Percentiles rank a stretch among this genome's conserved stretches.
Evolutionary conservation across 192 early-diverging fungal species (phyloP).

Genomic region (Coemansia asiatica): DNA sequence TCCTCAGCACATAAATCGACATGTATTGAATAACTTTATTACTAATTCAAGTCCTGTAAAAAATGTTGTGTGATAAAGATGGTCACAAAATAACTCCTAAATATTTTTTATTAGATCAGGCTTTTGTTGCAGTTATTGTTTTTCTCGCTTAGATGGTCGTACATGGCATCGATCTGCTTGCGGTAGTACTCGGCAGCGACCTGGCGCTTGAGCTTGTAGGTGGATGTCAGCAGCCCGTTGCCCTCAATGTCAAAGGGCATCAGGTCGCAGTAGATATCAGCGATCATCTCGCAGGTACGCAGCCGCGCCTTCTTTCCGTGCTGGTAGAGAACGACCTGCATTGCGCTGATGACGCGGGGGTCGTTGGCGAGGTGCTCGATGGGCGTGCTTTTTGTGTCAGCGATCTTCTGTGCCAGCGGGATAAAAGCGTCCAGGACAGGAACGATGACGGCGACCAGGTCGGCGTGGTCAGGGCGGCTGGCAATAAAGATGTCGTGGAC

Average conservation of each 20-base stretch:
- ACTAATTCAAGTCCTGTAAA: no score
- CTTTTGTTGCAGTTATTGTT: neutral
- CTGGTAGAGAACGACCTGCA: constrained; percentile 61
- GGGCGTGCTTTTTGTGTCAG: constrained; percentile 15
- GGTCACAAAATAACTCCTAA: neutral
- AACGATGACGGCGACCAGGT: constrained; percentile 83
- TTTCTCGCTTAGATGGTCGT: constrained; percentile 34
- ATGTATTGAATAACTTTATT: no score
- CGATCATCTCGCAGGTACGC: constrained; percentile 82
- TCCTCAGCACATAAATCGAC: no score
- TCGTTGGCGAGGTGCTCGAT: constrained; percentile 46
- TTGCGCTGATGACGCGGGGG: constrained; percentile 54
- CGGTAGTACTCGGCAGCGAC: constrained; percentile 63
- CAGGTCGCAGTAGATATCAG: constrained; percentile 64
- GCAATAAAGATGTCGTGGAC: constrained; percentile 89
- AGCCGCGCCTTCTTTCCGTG: constrained; percentile 68
- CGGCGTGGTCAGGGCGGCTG: constrained; percentile 78
- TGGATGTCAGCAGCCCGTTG: constrained; percentile 82
- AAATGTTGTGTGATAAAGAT: no score
- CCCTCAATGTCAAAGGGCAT: constrained; percentile 73
- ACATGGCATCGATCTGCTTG: constrained; percentile 69
- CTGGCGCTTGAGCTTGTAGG: constrained; percentile 84
- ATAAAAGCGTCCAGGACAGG: constrained; percentile 68
- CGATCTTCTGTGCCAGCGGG: constrained; percentile 58
- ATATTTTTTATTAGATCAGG: neutral